phyloP scores from a whole-genome alignment of 2,329 filamentous ascomycete genomes.

The Coniella lustricola region DNA sequence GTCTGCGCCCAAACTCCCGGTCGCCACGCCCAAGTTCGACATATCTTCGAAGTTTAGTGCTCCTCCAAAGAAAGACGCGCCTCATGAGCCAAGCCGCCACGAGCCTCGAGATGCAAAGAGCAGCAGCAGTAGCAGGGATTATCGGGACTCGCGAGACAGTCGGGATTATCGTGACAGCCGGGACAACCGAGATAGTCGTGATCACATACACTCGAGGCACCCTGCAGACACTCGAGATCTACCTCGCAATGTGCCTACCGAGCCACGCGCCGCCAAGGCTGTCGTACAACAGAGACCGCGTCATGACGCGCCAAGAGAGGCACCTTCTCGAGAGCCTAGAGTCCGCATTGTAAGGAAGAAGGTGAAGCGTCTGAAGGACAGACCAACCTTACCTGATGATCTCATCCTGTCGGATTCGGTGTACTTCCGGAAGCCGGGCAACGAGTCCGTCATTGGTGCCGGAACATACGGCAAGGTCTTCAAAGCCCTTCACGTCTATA shows the following conservation, averaged over 20 bases:
- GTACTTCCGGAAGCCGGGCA: conserved; percentile 92
- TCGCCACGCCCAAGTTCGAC: conserved; percentile 54
- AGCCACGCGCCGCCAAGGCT: conserved; percentile 34
- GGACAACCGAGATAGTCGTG: conserved; percentile 21
- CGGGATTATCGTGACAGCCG: conserved; percentile 6
- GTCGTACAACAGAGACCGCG: conserved; percentile 14
- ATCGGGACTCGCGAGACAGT: conserved; percentile 22
- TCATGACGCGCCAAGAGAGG: conserved; percentile 24
- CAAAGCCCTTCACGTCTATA: conserved; percentile 91
- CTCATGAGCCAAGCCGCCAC: conserved; percentile 37
- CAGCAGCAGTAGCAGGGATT: conserved; percentile 24
- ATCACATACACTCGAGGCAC: conserved; percentile 17
- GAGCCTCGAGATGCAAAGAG: conserved; percentile 20
- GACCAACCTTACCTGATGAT: conserved; percentile 64
- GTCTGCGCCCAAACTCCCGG: conserved; percentile 52
- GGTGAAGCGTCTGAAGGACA: conserved; percentile 62
- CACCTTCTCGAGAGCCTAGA: conserved; percentile 32
- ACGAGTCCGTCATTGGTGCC: conserved; percentile 91
- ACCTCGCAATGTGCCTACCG: conserved; percentile 43
- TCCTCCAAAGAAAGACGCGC: conserved; percentile 23
- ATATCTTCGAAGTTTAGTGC: conserved; percentile 65
- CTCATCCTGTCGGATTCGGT: conserved; percentile 78
- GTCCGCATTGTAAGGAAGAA: conserved; percentile 60
- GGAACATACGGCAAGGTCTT: conserved; percentile 96
- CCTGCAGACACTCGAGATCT: conserved; percentile 26